These are phyloP conservation scores for Fusarium vanettenii DNA, from an alignment of 2,329 filamentous ascomycete genomes.

Conservation along the genomic window DNA sequence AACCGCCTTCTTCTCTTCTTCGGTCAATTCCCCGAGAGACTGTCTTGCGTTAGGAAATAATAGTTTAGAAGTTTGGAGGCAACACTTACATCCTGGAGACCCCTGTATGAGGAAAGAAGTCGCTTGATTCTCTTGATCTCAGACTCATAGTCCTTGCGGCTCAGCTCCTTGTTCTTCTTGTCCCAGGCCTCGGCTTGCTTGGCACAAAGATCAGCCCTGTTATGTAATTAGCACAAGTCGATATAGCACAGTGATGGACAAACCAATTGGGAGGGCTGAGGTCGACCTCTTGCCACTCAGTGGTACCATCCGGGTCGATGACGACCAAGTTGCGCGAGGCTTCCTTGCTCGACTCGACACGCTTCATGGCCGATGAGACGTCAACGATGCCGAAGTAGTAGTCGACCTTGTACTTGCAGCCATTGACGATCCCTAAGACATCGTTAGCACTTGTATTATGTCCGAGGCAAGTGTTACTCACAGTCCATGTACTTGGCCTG, in stretches of 20 bases:
- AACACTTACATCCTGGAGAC: background rate
- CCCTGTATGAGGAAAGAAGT: background rate
- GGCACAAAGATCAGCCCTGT: background rate
- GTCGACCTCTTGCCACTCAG: background rate
- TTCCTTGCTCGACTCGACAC: constrained; percentile 11
- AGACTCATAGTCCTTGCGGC: background rate
- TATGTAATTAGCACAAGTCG: background rate
- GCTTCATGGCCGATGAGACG: constrained; percentile 11
- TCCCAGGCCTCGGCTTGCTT: background rate
- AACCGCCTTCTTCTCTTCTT: background rate
- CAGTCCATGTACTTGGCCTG: constrained; percentile 15
- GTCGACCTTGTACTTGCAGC: constrained; percentile 10
- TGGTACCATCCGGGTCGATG: constrained; percentile 3
- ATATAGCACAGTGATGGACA: background rate
- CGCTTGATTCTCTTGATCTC: background rate
- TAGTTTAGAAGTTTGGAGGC: background rate
- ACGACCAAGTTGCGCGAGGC: constrained; percentile 3
- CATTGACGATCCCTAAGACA: constrained; percentile 1
- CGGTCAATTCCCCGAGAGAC: background rate
- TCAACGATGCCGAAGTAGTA: constrained; percentile 12
- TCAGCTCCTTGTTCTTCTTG: background rate
- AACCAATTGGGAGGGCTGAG: constrained; percentile 6
- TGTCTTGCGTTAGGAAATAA: background rate
- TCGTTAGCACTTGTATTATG: background rate
- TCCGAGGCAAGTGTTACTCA: background rate